Base-by-base conservation (phyloP, 73 alveolate species). In the Symbiodinium pilosum region DNA sequence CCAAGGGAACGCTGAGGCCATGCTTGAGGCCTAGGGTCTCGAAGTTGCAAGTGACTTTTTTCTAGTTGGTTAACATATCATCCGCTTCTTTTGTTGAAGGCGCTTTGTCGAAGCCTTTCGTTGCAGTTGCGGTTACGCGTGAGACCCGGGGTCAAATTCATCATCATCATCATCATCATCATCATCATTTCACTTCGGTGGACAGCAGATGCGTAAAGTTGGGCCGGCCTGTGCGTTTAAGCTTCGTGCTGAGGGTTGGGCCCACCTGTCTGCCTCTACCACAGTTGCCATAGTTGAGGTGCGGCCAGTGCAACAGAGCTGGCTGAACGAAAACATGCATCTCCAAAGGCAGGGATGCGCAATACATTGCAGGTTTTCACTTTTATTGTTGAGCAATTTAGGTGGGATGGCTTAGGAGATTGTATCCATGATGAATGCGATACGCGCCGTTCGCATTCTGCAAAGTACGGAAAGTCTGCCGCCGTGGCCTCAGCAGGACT, bases 1-100 rank as follows among this genome's bases (percentile, higher is more conserved):
- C 88, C 34, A 69, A 36, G 96, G 88, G 20, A 86, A 88, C 75
- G 69, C 86, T 47, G 75, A 75, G 38, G 34, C 44, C 81, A 88
- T 88, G 95, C 87, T 88, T 26, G 95, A 88, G 95, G 95, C 43
- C 30, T 32, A n/a, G n/a, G n/a, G 41, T 32, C 40, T 40, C 69
- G 28, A 16, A 54, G 26, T 26, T 54, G 73, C 73, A 16, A n/a
- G n/a, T n/a, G n/a, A n/a, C n/a, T n/a, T n/a, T n/a, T n/a, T n/a
- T n/a, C n/a, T n/a, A n/a, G n/a, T n/a, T n/a, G n/a, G n/a, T n/a
- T n/a, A n/a, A n/a, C n/a, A n/a, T n/a, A n/a, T n/a, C n/a, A n/a
- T n/a, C n/a, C n/a, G n/a, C n/a, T n/a, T n/a, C n/a, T n/a, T n/a
- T n/a, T n/a, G n/a, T n/a, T n/a, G 59, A 9, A 64, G 81, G 81